These are phyloP conservation scores for Populus nigra DNA, from an alignment of 345 rosid species.

Conservation along the genomic window DNA sequence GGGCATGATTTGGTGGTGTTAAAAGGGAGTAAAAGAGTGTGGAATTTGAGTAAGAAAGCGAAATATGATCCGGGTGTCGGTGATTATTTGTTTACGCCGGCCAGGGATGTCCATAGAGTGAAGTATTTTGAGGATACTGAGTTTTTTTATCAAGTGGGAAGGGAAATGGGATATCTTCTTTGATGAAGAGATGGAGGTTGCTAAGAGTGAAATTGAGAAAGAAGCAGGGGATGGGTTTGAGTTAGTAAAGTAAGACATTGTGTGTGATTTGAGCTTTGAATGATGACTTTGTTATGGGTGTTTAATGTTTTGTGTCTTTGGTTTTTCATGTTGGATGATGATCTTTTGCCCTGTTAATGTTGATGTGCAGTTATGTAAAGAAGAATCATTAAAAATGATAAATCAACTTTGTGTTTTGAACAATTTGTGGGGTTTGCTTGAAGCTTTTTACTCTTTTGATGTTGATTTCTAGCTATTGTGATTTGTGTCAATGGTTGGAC, in stretches of 20 bases:
- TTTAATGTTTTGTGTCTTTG: background rate
- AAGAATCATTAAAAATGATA: background rate
- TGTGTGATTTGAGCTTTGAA: background rate
- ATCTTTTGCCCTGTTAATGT: background rate
- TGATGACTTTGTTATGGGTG: background rate
- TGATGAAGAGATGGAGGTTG: constrained; percentile 73
- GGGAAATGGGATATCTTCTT: constrained; percentile 82
- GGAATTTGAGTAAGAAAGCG: constrained; percentile 75
- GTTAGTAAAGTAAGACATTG: constrained; percentile 2
- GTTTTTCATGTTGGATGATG: background rate
- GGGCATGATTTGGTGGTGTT: constrained; percentile 82
- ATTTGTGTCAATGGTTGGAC: background rate
- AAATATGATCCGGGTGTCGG: constrained; percentile 59
- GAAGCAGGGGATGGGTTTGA: constrained; percentile 26
- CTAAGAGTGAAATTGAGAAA: constrained; percentile 45
- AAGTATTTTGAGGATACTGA: constrained; percentile 84
- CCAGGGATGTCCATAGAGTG: constrained; percentile 80
- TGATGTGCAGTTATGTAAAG: background rate
- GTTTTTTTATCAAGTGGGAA: constrained; percentile 84
- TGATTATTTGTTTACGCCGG: constrained; percentile 77
- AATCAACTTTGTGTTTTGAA: background rate
- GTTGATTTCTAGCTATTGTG: background rate
- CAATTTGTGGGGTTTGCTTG: background rate
- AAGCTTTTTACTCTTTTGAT: background rate
- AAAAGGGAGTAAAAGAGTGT: constrained; percentile 68